These are phyloP conservation scores for Medicago truncatula DNA, from an alignment of 306 rosid species.

Conservation along the genomic window DNA sequence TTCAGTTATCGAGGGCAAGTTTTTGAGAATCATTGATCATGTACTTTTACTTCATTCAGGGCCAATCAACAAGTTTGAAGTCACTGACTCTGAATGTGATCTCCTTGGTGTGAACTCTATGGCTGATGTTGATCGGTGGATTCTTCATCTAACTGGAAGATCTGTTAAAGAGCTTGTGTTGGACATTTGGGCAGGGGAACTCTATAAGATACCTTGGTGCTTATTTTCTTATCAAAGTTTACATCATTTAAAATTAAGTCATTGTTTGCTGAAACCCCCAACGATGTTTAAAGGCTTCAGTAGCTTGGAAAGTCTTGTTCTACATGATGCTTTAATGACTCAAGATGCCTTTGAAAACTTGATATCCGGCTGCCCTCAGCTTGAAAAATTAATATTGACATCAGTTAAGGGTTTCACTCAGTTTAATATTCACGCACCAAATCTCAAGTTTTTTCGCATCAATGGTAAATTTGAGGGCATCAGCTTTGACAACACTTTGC, in stretches of 20 bases:
- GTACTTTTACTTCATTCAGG: neutral
- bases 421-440: conserved; percentile 58
- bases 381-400: conserved; percentile 56
- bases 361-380: conserved; percentile 59
- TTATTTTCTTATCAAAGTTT: neutral
- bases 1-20: neutral
- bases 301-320: conserved; percentile 35
- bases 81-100: too few relatives aligned
- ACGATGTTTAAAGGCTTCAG: neutral
- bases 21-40: neutral
- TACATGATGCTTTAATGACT: conserved; percentile 59
- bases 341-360: conserved; percentile 57
- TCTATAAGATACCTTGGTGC: neutral
- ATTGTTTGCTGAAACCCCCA: neutral
- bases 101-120: neutral
- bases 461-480: conserved; percentile 57
- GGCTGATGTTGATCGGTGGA: neutral
- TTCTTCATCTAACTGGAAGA: neutral
- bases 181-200: neutral
- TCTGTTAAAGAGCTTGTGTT: neutral
- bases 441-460: conserved; percentile 54
- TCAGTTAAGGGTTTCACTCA: conserved; percentile 53
- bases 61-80: neutral
- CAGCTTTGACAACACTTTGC: conserved; percentile 52
- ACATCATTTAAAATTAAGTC: neutral